Conservation (phyloP, 2,329 filamentous ascomycete species). For the Teratosphaeria destructans region DNA sequence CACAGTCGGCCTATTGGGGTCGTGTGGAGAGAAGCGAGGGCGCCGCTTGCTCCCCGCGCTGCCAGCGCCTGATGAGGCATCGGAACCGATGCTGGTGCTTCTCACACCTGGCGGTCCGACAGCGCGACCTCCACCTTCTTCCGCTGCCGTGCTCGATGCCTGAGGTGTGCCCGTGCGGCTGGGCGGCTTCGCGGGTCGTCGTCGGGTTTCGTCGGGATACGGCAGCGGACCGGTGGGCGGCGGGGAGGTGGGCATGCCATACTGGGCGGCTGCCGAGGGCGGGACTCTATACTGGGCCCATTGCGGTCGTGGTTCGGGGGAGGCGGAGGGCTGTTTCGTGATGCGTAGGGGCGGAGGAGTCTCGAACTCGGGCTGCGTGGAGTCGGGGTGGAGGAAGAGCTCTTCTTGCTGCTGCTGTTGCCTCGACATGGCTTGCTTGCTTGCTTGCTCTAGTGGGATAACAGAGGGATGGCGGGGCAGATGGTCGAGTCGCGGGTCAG, state of each 20-base stretch:
- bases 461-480: not conserved
- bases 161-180: constrained; percentile 9
- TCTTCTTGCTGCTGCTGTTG: constrained; percentile 3
- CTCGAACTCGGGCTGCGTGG: constrained; percentile 7
- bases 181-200: constrained; percentile 5
- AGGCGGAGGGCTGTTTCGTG: constrained; percentile 16
- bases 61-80: constrained; percentile 15
- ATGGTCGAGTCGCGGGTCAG: not conserved
- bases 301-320: constrained; percentile 19
- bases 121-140: constrained; percentile 17
- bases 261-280: constrained; percentile 8
- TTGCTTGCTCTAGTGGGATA: too few relatives aligned
- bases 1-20: constrained; percentile 39
- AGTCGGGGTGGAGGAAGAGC: constrained; percentile 9
- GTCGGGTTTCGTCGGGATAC: constrained; percentile 20
- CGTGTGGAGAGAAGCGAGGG: constrained; percentile 36
- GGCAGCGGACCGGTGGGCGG: constrained; percentile 22
- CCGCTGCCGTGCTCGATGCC: constrained; percentile 4
- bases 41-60: constrained; percentile 18
- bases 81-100: constrained; percentile 22
- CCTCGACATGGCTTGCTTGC: not conserved
- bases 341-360: constrained; percentile 24
- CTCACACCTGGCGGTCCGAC: constrained; percentile 10
- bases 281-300: constrained; percentile 25
- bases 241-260: constrained; percentile 22